Conservation (phyloP, 257 asterid genomes). For the Nicotiana paniculata region DNA sequence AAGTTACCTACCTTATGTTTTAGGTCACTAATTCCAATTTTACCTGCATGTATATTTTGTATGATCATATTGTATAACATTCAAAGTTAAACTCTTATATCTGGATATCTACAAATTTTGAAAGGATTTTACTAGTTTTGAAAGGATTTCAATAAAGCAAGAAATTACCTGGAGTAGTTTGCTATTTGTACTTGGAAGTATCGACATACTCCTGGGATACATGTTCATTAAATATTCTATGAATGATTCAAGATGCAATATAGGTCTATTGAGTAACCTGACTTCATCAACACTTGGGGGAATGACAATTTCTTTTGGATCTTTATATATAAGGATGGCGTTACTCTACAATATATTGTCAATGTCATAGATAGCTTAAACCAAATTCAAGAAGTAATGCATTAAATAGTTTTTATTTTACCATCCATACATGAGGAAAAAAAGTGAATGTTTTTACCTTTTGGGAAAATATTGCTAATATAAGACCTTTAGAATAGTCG, state of each 20-base stretch:
- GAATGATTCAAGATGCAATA: not conserved
- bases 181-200: not conserved
- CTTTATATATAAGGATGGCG: not conserved
- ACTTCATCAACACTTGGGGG: not conserved
- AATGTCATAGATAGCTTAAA: not conserved
- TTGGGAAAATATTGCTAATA: not conserved
- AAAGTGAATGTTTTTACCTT: not conserved
- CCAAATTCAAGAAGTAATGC: not conserved
- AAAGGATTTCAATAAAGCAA: not conserved
- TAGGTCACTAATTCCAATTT: too few species aligned
- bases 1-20: too few species aligned
- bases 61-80: not conserved
- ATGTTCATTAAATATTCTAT: accelerated
- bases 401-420: too few species aligned
- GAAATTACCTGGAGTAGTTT: not conserved
- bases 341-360: not conserved
- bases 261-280: not conserved
- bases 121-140: not conserved
- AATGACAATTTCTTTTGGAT: not conserved
- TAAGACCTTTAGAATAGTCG: not conserved
- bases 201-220: not conserved
- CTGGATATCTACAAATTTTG: not conserved
- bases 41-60: too few species aligned
- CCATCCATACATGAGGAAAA: not conserved
- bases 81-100: too few species aligned